Evolutionary conservation across 805 yeast genomes (phyloP).

Genomic region (Candida alai): DNA sequence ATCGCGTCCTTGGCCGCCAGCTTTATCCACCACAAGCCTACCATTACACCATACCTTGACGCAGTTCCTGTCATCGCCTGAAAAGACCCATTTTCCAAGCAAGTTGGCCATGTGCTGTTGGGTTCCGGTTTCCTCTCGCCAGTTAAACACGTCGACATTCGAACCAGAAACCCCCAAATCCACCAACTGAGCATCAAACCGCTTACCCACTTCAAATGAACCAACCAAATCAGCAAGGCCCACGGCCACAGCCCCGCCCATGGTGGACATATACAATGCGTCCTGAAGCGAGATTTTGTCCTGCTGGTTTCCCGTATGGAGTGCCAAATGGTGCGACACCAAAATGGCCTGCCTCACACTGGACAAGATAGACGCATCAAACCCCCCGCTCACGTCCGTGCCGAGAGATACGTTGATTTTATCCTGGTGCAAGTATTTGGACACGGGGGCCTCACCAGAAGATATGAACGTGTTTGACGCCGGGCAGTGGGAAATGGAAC

Average conservation of each 20-base stretch:
- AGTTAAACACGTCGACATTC: slow-evolving; percentile 69
- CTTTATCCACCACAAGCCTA: slow-evolving; percentile 48
- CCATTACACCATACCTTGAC: slow-evolving; percentile 82
- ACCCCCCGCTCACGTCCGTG: slow-evolving; percentile 42
- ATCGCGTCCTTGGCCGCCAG: slow-evolving; percentile 3
- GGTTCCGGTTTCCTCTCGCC: slow-evolving; percentile 50
- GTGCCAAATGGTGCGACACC: slow-evolving; percentile 39
- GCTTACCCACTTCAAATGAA: slow-evolving; percentile 69
- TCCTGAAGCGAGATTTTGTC: slow-evolving; percentile 63
- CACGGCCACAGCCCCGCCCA: slow-evolving; percentile 84
- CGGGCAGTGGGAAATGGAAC: slow-evolving; percentile 92
- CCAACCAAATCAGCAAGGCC: slow-evolving; percentile 59
- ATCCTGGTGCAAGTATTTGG: slow-evolving; percentile 55
- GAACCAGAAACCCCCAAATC: slow-evolving; percentile 54
- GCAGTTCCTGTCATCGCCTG: slow-evolving; percentile 92
- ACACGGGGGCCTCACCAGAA: slow-evolving; percentile 85
- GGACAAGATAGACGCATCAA: slow-evolving; percentile 36
- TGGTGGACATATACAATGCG: slow-evolving; percentile 75
- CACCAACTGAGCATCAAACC: slow-evolving; percentile 79
- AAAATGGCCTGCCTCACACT: slow-evolving; percentile 31
- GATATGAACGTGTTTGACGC: slow-evolving; percentile 83
- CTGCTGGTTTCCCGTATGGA: slow-evolving; percentile 34
- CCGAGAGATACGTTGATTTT: slow-evolving; percentile 71
- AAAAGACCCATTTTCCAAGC: slow-evolving; percentile 85
- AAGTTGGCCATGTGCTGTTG: slow-evolving; percentile 42